Conservation (phyloP, 1,284 basidiomycete species). For the Serendipita sp. region DNA sequence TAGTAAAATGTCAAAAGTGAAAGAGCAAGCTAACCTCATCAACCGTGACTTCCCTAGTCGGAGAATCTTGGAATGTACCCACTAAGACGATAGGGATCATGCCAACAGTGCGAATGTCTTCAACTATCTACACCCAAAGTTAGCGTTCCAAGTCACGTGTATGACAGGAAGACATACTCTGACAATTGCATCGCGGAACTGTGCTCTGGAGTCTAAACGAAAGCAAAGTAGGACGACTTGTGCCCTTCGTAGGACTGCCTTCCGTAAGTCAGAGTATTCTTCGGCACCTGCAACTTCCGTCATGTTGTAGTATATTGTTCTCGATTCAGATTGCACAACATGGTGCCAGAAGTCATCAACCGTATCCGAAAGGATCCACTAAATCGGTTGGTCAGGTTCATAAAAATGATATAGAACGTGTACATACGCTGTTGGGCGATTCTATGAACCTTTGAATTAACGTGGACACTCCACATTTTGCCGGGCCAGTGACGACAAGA, state of each 20-base stretch:
- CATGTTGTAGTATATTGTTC: not conserved
- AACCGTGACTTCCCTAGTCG: not conserved
- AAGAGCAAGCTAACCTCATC: not conserved
- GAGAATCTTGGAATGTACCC: conserved; percentile 5
- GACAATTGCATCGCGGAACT: conserved; percentile 4
- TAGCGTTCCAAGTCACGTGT: not conserved
- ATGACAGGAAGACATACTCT: not conserved
- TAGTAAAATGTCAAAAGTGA: not conserved
- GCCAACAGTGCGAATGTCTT: conserved; percentile 1
- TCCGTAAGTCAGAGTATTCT: not conserved
- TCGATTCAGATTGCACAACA: not conserved
- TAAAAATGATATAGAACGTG: not conserved
- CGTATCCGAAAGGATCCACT: not conserved
- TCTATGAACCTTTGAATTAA: not conserved
- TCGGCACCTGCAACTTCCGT: not conserved
- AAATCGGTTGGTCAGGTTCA: not conserved
- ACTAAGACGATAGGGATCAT: conserved; percentile 1
- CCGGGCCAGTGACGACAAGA: not conserved
- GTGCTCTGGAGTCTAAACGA: not conserved
- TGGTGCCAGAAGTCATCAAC: conserved; percentile 4
- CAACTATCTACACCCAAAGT: not conserved
- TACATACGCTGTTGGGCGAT: not conserved
- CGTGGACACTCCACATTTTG: not conserved
- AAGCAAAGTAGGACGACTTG: conserved; percentile 5
- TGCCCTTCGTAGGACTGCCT: not conserved